Evolutionary conservation across 2,329 filamentous ascomycete species (phyloP).

Genomic region (Aureobasidium leucospermi): DNA sequence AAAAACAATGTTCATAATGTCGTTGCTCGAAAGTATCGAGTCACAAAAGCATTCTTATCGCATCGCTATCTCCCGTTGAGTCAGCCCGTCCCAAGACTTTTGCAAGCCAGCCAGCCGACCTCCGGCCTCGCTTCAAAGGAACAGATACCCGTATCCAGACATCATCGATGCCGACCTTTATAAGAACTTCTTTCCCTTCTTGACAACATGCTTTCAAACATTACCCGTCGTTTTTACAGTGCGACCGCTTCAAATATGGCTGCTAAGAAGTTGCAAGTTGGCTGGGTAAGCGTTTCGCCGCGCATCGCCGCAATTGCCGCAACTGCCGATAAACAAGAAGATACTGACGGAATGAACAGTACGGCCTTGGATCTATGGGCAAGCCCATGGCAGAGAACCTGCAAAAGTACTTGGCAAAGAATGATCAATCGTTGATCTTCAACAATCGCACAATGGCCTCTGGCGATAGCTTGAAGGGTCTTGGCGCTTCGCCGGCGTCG

Average conservation of each 20-base stretch:
- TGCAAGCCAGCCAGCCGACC: neutral
- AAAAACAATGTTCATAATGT: neutral
- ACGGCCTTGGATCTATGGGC: constrained; percentile 40
- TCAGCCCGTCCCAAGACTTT: neutral
- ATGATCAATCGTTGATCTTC: constrained; percentile 8
- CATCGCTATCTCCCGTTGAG: constrained; percentile 3
- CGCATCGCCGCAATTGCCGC: neutral
- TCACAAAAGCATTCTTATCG: neutral
- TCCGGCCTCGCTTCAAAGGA: constrained; percentile 1
- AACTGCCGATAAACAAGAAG: neutral
- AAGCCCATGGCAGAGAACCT: constrained; percentile 38
- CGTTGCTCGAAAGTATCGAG: constrained; percentile 7
- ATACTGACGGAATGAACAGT: neutral
- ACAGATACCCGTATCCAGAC: neutral
- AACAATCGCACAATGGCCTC: constrained; percentile 14
- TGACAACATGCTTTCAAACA: neutral
- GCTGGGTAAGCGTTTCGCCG: constrained; percentile 9
- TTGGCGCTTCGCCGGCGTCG: constrained; percentile 6
- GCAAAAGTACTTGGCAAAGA: constrained; percentile 30
- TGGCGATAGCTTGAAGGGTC: constrained; percentile 1
- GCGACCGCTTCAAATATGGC: constrained; percentile 1
- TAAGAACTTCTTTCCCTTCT: neutral
- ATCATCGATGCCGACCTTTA: neutral
- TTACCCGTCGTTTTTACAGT: constrained; percentile 1
- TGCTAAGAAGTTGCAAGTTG: constrained; percentile 8